Evolutionary conservation across 2,329 filamentous ascomycete genomes (phyloP).

Genomic region (Tolypocladium sp.): DNA sequence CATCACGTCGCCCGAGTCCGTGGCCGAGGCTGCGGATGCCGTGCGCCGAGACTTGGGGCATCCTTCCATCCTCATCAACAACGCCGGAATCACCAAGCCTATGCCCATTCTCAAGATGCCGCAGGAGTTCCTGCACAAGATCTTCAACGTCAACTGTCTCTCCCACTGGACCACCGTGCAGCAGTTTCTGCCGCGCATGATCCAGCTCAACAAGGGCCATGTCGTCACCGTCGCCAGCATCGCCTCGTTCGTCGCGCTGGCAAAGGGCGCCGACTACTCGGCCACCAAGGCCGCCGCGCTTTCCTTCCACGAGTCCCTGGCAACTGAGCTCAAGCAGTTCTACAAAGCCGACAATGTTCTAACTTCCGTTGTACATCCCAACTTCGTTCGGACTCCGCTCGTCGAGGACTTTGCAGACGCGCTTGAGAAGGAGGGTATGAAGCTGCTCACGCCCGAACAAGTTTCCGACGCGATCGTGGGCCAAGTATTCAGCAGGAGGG

Average conservation of each 20-base stretch:
- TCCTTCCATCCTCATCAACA: constrained; percentile 63
- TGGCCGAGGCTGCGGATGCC: constrained; percentile 29
- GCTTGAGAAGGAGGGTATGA: constrained; percentile 16
- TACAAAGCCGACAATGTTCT: constrained; percentile 54
- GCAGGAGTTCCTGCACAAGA: constrained; percentile 48
- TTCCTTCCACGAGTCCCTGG: constrained; percentile 57
- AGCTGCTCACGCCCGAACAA: constrained; percentile 20
- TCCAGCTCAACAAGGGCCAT: constrained; percentile 57
- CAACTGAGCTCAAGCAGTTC: constrained; percentile 43
- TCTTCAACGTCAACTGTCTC: constrained; percentile 61
- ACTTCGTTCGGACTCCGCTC: constrained; percentile 40
- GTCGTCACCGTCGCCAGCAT: constrained; percentile 61
- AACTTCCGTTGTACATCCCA: constrained; percentile 54
- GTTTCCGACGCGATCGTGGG: constrained; percentile 33
- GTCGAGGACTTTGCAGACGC: constrained; percentile 19
- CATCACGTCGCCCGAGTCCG: constrained; percentile 31
- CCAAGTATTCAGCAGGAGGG: constrained; percentile 33
- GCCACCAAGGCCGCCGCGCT: constrained; percentile 56
- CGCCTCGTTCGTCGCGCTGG: constrained; percentile 49
- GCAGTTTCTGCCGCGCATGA: constrained; percentile 59
- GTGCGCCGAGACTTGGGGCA: constrained; percentile 39
- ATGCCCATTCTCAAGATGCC: constrained; percentile 48
- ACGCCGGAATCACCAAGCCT: constrained; percentile 54
- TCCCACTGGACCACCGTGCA: constrained; percentile 54
- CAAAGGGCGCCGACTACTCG: constrained; percentile 57